These are phyloP conservation scores for Lathyrus oleraceus DNA, from an alignment of 306 rosid genomes.

Conservation along the genomic window DNA sequence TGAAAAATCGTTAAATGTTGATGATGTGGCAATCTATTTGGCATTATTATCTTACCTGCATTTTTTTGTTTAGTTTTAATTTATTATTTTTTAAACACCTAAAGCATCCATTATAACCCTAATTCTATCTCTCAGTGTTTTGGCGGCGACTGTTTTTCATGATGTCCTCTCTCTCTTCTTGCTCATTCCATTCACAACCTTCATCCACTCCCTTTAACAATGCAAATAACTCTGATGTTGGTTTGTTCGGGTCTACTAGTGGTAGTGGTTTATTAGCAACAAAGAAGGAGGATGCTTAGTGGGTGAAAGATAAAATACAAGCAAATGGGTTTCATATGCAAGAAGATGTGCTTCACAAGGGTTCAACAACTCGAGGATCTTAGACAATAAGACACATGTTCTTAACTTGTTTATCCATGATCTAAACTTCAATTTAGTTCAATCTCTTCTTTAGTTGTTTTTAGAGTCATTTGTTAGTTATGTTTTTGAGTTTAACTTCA, in stretches of 20 bases:
- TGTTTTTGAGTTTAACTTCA: too few relatives aligned
- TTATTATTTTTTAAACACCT: too few relatives aligned
- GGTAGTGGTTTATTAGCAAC: constrained; percentile 27
- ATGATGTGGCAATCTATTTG: too few relatives aligned
- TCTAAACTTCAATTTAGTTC: too few relatives aligned
- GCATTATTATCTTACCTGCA: too few relatives aligned
- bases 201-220: constrained; percentile 14
- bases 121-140: constrained; percentile 41
- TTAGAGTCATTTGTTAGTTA: too few relatives aligned
- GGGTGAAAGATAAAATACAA: constrained; percentile 80
- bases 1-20: too few relatives aligned
- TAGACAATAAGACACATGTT: constrained; percentile 48
- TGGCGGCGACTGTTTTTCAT: constrained; percentile 57
- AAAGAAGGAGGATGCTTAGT: constrained; percentile 71
- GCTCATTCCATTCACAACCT: constrained; percentile 56
- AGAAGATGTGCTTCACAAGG: constrained; percentile 77
- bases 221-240: constrained; percentile 4
- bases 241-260: constrained; percentile 5
- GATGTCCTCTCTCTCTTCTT: constrained; percentile 69
- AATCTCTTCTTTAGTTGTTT: too few relatives aligned
- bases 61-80: too few relatives aligned
- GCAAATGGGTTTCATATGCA: constrained; percentile 81
- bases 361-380: constrained; percentile 87
- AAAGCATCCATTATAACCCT: too few relatives aligned
- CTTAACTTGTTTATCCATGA: background rate